Evolutionary conservation across 192 early-diverging fungal species (phyloP), one percentile per base, ranked within the genome.

Genomic region (Mortierella alpina): DNA sequence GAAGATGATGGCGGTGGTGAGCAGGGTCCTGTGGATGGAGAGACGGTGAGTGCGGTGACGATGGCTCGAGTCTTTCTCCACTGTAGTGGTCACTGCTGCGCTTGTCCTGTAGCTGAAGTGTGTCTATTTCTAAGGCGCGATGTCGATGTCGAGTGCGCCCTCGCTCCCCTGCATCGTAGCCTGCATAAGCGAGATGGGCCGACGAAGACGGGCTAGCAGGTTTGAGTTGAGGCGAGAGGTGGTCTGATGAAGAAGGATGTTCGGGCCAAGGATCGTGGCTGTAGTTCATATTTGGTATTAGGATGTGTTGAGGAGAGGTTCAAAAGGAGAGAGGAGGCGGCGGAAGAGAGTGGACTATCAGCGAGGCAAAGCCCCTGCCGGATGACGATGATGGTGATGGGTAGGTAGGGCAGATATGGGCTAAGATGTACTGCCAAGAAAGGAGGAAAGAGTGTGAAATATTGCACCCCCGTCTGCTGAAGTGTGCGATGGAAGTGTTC

Each of bases 101-200:
- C 20, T 20, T 18, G 50, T 56, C 42, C 46, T 12, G 61, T 72
- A 18, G 70, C 47, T 55, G 53, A 59, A 48, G 42, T 52, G 39
- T 42, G 31, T 42, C 50, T 47, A 9, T 31, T 31, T 31, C 31
- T 31, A 31, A 31, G 31, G 31, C 31, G 31, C 31, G 31, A 31
- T 57, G 51, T 46, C 61, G 39, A 18, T 59, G 47, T 63, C 69
- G 39, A 14, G 65, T 55, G 23, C 60, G 59, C 52, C 53, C 68
- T 53, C 46, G 51, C 48, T 72, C 53, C 31, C 60, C 70, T 63
- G 61, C 70, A 72, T 72, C 61, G 51, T 63, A 53, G 56, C 53
- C 53, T 15, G 23, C 9, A 12, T 63, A 51, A 48, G 59, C 67
- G 44, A 6, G 55, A 18, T 10, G 44, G 11, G 55, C 6, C 22